Evolutionary conservation across 2,329 filamentous ascomycete genomes (phyloP).

Genomic region (Cordyceps cateniannulata): DNA sequence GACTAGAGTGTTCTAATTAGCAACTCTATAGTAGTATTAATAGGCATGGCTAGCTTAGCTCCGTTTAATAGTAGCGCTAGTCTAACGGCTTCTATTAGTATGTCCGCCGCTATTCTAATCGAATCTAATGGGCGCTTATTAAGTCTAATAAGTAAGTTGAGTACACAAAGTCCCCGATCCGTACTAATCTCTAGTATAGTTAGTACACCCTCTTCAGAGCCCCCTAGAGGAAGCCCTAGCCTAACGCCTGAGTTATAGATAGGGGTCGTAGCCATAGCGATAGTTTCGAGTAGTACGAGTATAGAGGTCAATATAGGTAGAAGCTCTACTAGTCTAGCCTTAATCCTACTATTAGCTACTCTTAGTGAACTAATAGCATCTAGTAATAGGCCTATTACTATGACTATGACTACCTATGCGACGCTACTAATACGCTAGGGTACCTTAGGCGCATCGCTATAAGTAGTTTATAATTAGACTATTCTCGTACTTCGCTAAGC

Average conservation of each 20-base stretch:
- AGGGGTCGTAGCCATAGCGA: background rate
- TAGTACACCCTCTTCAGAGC: conserved; percentile 1
- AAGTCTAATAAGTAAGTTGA: background rate
- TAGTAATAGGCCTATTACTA: background rate
- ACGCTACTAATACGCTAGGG: background rate
- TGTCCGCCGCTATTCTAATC: background rate
- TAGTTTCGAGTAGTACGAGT: background rate
- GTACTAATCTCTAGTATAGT: background rate
- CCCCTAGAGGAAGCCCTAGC: background rate
- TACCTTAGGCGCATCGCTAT: background rate
- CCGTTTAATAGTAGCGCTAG: background rate
- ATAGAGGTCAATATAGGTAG: background rate
- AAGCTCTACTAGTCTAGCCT: background rate
- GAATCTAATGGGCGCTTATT: background rate
- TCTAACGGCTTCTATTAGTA: background rate
- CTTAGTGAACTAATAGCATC: background rate
- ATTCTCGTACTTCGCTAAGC: background rate
- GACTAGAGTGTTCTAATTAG: background rate
- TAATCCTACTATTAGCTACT: background rate
- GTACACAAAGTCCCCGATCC: background rate
- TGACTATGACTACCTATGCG: background rate
- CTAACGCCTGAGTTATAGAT: background rate
- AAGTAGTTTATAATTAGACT: background rate
- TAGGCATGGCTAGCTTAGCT: background rate
- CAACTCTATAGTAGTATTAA: background rate